Percentiles rank a stretch among this genome's conserved stretches.
Evolutionary conservation across 768 basidiomycete species (phyloP).

Genomic region (Mycena vulgaris): DNA sequence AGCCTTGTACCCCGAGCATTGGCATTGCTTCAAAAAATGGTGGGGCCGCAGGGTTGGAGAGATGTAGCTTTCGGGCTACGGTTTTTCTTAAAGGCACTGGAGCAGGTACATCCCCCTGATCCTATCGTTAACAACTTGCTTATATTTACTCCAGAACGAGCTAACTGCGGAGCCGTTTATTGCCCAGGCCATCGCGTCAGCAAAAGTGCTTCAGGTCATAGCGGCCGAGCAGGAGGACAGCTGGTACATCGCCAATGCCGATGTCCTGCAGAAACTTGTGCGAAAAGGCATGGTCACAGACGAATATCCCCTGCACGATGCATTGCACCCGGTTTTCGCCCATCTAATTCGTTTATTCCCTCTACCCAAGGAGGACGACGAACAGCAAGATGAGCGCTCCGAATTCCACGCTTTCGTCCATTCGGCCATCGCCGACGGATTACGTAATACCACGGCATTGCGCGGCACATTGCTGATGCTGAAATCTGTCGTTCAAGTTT

Average conservation of each 20-base stretch:
- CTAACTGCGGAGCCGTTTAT: constrained; percentile 76
- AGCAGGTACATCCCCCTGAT: constrained; percentile 68
- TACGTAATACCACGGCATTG: constrained; percentile 79
- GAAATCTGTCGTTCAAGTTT: constrained; percentile 84
- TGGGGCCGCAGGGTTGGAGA: constrained; percentile 88
- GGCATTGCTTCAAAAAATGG: constrained; percentile 79
- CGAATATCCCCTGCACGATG: constrained; percentile 84
- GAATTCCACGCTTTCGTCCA: constrained; percentile 87
- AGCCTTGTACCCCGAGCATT: constrained; percentile 76
- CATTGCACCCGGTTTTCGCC: constrained; percentile 87
- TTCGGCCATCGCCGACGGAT: constrained; percentile 81
- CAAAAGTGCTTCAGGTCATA: constrained; percentile 91
- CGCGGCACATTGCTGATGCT: constrained; percentile 91
- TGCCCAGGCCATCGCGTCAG: constrained; percentile 81
- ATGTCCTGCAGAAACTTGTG: constrained; percentile 84
- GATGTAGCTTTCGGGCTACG: constrained; percentile 94
- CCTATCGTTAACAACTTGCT: constrained; percentile 20
- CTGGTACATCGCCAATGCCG: constrained; percentile 85
- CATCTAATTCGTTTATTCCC: constrained; percentile 84
- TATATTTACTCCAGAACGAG: constrained; percentile 69
- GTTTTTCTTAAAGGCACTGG: constrained; percentile 89
- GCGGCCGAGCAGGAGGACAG: constrained; percentile 84
- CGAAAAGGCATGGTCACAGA: constrained; percentile 90
- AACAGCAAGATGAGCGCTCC: constrained; percentile 77
- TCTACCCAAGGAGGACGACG: constrained; percentile 83